Conservation (phyloP, 1,139 yeast species). For the Geotrichum aggregatum region DNA sequence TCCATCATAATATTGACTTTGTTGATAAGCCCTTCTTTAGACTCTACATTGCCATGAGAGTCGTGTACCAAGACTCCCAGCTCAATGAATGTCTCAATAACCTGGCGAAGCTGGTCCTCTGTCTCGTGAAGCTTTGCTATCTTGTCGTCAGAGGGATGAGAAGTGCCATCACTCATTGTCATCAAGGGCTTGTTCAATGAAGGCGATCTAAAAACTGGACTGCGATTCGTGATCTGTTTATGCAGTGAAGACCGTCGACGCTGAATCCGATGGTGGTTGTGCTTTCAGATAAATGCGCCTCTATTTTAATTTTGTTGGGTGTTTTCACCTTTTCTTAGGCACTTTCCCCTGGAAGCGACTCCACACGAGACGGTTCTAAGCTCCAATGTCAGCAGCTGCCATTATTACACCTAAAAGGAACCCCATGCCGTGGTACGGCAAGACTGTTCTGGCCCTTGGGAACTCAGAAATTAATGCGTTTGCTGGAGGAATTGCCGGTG, state of each 20-base stretch:
- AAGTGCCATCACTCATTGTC: slow-evolving; percentile 10
- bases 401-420: too few relatives aligned
- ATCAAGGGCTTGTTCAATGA: slow-evolving; percentile 2
- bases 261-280: too few relatives aligned
- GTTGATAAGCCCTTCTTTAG: slow-evolving; percentile 51
- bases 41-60: slow-evolving; percentile 75
- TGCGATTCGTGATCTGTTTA: too few relatives aligned
- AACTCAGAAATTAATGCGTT: slow-evolving; percentile 53
- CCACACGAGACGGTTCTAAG: too few relatives aligned
- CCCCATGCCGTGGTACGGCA: slow-evolving; percentile 4
- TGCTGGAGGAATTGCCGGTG: slow-evolving; percentile 89
- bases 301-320: too few relatives aligned
- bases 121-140: slow-evolving; percentile 30
- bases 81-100: slow-evolving; percentile 83
- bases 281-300: too few relatives aligned
- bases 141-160: slow-evolving; percentile 4
- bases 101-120: slow-evolving; percentile 58
- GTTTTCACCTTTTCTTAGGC: too few relatives aligned
- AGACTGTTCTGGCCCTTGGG: slow-evolving; percentile 21
- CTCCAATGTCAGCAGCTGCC: too few relatives aligned
- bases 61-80: slow-evolving; percentile 90
- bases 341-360: too few relatives aligned
- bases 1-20: slow-evolving; percentile 27
- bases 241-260: too few relatives aligned
- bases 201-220: too few relatives aligned